Evolutionary conservation across 768 basidiomycete genomes (phyloP).

Genomic region (Boletales sp.): DNA sequence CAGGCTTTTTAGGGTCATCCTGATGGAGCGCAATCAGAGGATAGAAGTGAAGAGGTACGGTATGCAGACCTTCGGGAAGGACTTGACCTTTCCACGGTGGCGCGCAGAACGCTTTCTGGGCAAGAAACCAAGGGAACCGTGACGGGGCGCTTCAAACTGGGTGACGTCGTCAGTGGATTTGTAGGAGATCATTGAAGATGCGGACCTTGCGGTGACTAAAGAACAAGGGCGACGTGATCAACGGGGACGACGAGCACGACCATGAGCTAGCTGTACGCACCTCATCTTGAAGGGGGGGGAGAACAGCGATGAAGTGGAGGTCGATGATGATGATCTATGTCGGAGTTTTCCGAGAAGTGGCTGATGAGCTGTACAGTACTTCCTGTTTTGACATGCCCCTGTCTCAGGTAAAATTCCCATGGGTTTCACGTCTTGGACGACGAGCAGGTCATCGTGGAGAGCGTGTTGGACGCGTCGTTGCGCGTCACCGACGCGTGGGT

Average conservation of each 20-base stretch:
- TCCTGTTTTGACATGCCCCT: constrained; percentile 18
- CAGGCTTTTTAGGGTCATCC: constrained; percentile 99
- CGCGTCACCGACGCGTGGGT: constrained; percentile 12
- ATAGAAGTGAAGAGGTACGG: background rate
- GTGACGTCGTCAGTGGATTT: constrained; percentile 19
- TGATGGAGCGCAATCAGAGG: constrained; percentile 30
- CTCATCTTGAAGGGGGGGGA: constrained; percentile 53
- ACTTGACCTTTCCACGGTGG: constrained; percentile 98
- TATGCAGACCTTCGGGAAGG: constrained; percentile 88
- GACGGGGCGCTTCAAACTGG: constrained; percentile 97
- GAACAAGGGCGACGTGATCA: background rate
- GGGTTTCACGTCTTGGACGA: background rate
- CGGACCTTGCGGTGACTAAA: constrained; percentile 84
- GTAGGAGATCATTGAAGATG: constrained; percentile 19
- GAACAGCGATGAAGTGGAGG: constrained; percentile 16
- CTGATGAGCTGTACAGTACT: constrained; percentile 31
- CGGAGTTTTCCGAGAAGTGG: constrained; percentile 29
- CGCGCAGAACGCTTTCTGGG: constrained; percentile 95
- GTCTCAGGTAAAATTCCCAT: constrained; percentile 5
- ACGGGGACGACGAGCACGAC: background rate
- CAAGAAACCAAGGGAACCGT: constrained; percentile 96
- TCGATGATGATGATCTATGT: background rate
- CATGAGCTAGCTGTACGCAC: constrained; percentile 34
- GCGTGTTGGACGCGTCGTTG: constrained; percentile 8
- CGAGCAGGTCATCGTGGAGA: background rate